A percentile compares a stretch with the other conserved stretches of the same genome.
Evolutionary conservation across 805 yeast species (phyloP).

Genomic region (Candida argentea): DNA sequence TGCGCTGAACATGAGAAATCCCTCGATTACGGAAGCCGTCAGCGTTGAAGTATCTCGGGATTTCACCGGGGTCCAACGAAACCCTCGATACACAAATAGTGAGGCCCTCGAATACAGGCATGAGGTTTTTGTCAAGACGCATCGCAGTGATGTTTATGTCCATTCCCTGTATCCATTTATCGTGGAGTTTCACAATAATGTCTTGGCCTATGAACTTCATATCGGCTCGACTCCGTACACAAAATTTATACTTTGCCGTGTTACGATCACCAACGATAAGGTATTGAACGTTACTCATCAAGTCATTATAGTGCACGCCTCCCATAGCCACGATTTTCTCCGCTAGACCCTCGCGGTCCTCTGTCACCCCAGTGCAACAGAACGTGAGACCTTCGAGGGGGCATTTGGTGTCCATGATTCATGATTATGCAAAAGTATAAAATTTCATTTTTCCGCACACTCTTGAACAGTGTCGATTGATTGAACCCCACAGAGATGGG

Average conservation of each 20-base stretch:
- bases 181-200: slow-evolving; percentile 34
- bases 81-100: slow-evolving; percentile 35
- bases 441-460: too few species aligned
- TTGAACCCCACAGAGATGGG: too few species aligned
- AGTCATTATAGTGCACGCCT: slow-evolving; percentile 44
- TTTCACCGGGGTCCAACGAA: slow-evolving; percentile 9
- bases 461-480: too few species aligned
- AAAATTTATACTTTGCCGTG: slow-evolving; percentile 46
- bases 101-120: slow-evolving; percentile 38
- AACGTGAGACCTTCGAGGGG: slow-evolving; percentile 42
- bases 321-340: slow-evolving; percentile 45
- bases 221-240: slow-evolving; percentile 43
- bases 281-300: slow-evolving; percentile 51
- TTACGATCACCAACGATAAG: slow-evolving; percentile 49
- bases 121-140: slow-evolving; percentile 12
- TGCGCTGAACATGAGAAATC: slow-evolving; percentile 2
- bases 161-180: slow-evolving; percentile 45
- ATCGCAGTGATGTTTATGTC: slow-evolving; percentile 16
- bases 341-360: slow-evolving; percentile 33
- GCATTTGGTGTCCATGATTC: slow-evolving; percentile 5
- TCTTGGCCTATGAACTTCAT: slow-evolving; percentile 43
- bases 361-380: slow-evolving; percentile 46
- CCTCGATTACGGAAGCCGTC: slow-evolving; percentile 14
- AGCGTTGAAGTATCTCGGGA: slow-evolving; percentile 8
- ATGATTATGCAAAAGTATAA: too few species aligned